These are phyloP conservation scores for Hortiboletus flavorubellus DNA, from an alignment of 768 basidiomycete genomes.

Conservation along the genomic window DNA sequence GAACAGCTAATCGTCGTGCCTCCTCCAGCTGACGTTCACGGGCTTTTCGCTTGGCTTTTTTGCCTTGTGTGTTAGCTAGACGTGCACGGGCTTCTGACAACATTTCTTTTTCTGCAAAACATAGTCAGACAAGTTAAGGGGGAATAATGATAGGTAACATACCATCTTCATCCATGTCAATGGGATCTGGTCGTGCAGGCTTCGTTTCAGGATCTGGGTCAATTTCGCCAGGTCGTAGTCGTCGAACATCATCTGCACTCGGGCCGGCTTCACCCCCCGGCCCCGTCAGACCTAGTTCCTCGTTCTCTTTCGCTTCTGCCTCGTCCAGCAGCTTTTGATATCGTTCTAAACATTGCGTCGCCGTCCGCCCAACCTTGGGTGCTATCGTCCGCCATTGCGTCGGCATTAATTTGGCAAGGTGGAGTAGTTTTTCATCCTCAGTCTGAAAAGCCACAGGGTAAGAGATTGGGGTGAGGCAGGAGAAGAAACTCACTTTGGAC, in stretches of 20 bases:
- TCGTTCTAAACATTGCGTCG: conserved; percentile 95
- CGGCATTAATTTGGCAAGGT: conserved; percentile 98
- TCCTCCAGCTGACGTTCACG: conserved; percentile 97
- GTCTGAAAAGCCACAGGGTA: conserved; percentile 46
- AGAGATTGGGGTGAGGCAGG: neutral
- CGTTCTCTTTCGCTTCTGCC: conserved; percentile 94
- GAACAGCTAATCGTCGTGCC: conserved; percentile 85
- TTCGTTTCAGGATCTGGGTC: conserved; percentile 99
- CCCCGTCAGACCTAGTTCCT: conserved; percentile 88
- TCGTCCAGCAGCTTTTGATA: conserved; percentile 98
- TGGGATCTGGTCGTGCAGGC: conserved; percentile 96
- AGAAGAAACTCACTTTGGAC: conserved; percentile 70
- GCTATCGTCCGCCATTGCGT: conserved; percentile 99
- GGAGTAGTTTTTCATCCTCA: conserved; percentile 97
- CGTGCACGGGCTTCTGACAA: conserved; percentile 97
- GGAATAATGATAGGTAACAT: conserved; percentile 20
- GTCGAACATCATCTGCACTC: conserved; percentile 88
- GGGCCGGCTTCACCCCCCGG: conserved; percentile 78
- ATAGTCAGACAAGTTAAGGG: neutral
- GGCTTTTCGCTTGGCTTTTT: conserved; percentile 98
- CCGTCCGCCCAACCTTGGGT: conserved; percentile 96
- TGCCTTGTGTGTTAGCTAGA: conserved; percentile 98
- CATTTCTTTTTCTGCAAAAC: conserved; percentile 91
- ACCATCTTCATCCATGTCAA: conserved; percentile 99
- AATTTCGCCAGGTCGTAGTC: conserved; percentile 91